Evolutionary conservation across 1,284 basidiomycete genomes (phyloP).

Genomic region (Tilletiopsis washingtonensis): DNA sequence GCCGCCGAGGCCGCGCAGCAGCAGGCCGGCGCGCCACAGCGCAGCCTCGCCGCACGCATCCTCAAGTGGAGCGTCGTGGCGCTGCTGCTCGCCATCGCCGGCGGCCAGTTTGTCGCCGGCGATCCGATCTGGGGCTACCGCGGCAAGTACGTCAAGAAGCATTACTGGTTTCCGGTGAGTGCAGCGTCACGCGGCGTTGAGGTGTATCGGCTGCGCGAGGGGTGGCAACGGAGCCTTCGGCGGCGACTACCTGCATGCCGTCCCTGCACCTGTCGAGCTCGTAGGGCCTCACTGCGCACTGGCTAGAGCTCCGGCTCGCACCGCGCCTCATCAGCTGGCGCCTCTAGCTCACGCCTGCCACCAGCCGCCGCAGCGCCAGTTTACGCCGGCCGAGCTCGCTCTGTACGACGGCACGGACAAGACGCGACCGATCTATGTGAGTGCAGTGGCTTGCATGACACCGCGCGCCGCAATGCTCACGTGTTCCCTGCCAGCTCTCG

Average conservation of each 20-base stretch:
- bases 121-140: constrained; percentile 42
- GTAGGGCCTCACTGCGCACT: neutral
- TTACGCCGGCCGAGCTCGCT: constrained; percentile 63
- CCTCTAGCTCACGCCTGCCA: too few relatives aligned
- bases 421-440: constrained; percentile 72
- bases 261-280: neutral
- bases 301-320: neutral
- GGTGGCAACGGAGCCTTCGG: too few relatives aligned
- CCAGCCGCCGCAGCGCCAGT: constrained; percentile 60
- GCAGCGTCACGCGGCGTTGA: neutral
- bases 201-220: too few relatives aligned
- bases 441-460: constrained; percentile 39
- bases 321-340: too few relatives aligned
- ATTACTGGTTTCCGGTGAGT: constrained; percentile 40
- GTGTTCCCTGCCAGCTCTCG: constrained; percentile 12
- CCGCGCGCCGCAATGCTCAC: neutral
- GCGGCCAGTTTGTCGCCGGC: constrained; percentile 36
- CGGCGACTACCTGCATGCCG: too few relatives aligned
- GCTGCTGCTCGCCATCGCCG: constrained; percentile 14
- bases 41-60: neutral
- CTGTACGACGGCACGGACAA: constrained; percentile 66
- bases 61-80: constrained; percentile 9
- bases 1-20: constrained; percentile 12
- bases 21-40: constrained; percentile 9
- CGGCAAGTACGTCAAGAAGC: constrained; percentile 35